Evolutionary conservation across 140 eudicot genomes (phyloP), one percentile per base, ranked within the genome.

Genomic region (Ambrosia hybrid): DNA sequence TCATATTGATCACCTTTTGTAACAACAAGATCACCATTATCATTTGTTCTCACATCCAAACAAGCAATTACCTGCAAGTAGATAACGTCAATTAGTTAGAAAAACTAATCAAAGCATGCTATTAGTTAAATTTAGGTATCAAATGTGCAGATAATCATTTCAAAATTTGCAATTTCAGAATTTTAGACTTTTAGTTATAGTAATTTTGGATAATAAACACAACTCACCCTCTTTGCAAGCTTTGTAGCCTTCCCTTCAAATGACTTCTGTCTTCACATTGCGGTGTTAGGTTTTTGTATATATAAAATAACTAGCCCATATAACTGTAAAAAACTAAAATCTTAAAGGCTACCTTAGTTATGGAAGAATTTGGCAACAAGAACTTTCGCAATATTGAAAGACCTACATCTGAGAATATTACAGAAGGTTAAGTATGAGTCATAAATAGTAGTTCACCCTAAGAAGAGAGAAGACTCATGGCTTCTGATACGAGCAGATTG

Each of bases 1-100:
- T 95, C 97, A 85, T 95, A 95, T 21, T 95, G 99, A 76, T 95
- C 99, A 68, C 99, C 99, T 86, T 95, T 95, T 17, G 99, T 95
- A 57, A 95, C 99, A 78, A 95, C 95, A 76, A 95, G 97, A 75
- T 95, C 99, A 14, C 99, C 99, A 4, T 85, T 81, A 81, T 95
- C 99, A 82, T 95, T 95, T 41, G 96, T 73, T 85, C 99, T 91
- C 82, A 95, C 99, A 86, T 95, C 99, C 70, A 90, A 96, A 81
- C 99, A 95, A 74, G 99, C 97, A 80, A 95, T 95, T 12, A 95
- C 99, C 99, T 95, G 76, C 66, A 43, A 70, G 57, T 60, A 48
- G 11, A 51, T 58, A 11, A 68, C n/a, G 43, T 14, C 26, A 66
- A n/a, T 49, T 33, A 66, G 9, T 66, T 21, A 30, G 34, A 30